These are phyloP conservation scores for Orbilia oligospora DNA, from an alignment of 2,329 filamentous ascomycete genomes.

Conservation along the genomic window DNA sequence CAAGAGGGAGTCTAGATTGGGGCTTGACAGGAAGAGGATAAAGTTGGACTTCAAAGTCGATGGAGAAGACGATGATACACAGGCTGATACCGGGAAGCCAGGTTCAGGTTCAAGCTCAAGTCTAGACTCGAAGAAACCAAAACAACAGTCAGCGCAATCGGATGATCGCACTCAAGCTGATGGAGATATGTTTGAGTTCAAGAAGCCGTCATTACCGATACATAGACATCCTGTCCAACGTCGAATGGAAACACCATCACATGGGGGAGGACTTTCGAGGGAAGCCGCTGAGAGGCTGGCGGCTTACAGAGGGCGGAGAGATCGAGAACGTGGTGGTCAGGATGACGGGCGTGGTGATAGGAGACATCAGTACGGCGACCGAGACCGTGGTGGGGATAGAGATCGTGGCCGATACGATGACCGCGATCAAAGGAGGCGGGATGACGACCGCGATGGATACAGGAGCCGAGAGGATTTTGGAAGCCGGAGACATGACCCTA, in stretches of 20 bases:
- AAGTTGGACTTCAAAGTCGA: slow-evolving; percentile 64
- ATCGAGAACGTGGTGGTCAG: slow-evolving; percentile 45
- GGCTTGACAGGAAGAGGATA: slow-evolving; percentile 64
- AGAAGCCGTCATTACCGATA: slow-evolving; percentile 64
- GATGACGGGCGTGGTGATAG: slow-evolving; percentile 46
- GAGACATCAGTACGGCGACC: slow-evolving; percentile 36
- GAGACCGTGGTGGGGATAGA: slow-evolving; percentile 60
- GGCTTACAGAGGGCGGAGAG: slow-evolving; percentile 62
- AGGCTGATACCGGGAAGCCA: slow-evolving; percentile 52
- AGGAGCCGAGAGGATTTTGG: slow-evolving; percentile 50
- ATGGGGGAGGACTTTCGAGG: slow-evolving; percentile 63
- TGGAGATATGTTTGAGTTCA: slow-evolving; percentile 64
- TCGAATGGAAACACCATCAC: slow-evolving; percentile 64
- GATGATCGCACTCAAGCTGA: slow-evolving; percentile 30
- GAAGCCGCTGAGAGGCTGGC: slow-evolving; percentile 63
- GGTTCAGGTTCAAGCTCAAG: slow-evolving; percentile 59
- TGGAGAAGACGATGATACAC: slow-evolving; percentile 60
- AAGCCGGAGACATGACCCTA: slow-evolving; percentile 63
- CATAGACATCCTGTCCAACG: slow-evolving; percentile 63
- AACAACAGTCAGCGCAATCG: slow-evolving; percentile 32
- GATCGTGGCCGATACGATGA: slow-evolving; percentile 53
- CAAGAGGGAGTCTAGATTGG: slow-evolving; percentile 63
- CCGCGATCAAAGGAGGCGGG: slow-evolving; percentile 48
- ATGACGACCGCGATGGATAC: slow-evolving; percentile 59
- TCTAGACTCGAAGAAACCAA: slow-evolving; percentile 54